Evolutionary conservation across 1,139 yeast species (phyloP).

Genomic region (Geotrichum fermentans): DNA sequence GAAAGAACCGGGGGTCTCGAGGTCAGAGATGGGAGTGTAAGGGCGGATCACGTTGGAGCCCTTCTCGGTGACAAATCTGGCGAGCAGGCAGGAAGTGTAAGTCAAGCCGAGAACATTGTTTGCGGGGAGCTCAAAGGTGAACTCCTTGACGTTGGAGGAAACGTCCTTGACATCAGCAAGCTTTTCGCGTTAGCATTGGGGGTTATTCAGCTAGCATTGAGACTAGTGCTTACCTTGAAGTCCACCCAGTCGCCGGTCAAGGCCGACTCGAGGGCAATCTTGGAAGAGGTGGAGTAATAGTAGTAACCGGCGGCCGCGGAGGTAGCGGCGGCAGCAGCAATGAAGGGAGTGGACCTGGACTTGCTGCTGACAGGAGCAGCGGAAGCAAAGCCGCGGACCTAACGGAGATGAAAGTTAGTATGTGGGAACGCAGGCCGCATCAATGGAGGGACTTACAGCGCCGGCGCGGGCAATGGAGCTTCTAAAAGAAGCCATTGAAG

Average conservation of each 20-base stretch:
- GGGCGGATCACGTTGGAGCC: constrained; percentile 93
- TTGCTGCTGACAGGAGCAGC: background rate
- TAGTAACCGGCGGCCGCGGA: constrained; percentile 10
- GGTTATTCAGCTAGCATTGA: background rate
- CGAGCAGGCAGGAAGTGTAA: constrained; percentile 73
- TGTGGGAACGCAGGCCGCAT: background rate
- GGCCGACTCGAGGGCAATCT: constrained; percentile 5
- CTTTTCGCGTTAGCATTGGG: constrained; percentile 29
- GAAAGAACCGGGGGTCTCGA: constrained; percentile 64
- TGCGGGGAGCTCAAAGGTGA: constrained; percentile 67
- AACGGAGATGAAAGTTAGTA: background rate
- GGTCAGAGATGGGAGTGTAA: constrained; percentile 84
- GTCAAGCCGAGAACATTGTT: constrained; percentile 74
- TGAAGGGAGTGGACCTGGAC: background rate
- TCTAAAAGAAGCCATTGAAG: constrained; percentile 1
- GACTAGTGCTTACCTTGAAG: constrained; percentile 8
- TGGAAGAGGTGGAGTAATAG: constrained; percentile 8
- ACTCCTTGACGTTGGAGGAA: constrained; percentile 53
- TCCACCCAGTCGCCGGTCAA: constrained; percentile 16
- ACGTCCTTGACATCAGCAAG: constrained; percentile 53
- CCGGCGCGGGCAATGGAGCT: constrained; percentile 7
- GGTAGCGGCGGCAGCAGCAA: constrained; percentile 8
- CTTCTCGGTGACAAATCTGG: constrained; percentile 71
- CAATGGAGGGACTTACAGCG: constrained; percentile 1
- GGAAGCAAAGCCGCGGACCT: background rate